Evolutionary conservation across 768 basidiomycete genomes (phyloP), one percentile per base, ranked within the genome.

Genomic region (Boletellus ananiceps): DNA sequence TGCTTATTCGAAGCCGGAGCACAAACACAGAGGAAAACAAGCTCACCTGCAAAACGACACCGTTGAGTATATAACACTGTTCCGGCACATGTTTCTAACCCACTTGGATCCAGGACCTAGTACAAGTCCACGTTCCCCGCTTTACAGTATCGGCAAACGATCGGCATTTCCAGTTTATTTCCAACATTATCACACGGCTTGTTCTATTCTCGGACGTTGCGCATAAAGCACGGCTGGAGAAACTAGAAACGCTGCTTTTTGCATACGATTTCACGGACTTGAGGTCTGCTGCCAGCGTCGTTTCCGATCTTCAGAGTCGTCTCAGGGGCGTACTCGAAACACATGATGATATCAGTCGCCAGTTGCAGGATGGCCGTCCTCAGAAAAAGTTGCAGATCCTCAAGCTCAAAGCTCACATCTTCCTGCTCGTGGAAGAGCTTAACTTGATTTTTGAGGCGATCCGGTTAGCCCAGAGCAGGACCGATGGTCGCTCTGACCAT

Each of bases 161-260:
- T 44, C 74, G 78, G 35, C 88, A 94, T 58, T 96, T 90, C 69
- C 76, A 83, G 54, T 84, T 84, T 12, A 86, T 96, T 47, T 92
- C 91, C 50, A 84, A 86, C 63, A 81, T 94, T 57, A 83, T 95
- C 55, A 89, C 86, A 19, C 81, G 93, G 58, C 75, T 98, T 12
- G 69, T 97, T 12, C 79, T 95, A n/a, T 93, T 94, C 67, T 84
- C 88, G 15, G 92, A 98, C 63, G 85, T 87, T 9, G 82, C 82
- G 1, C 88, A 91, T 61, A 87, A 89, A 61, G 80, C 78, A 32
- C 83, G 87, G 13, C 68, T 84, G 52, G 84, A 93, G 56, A 82
- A 81, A 57, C 69, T 96, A 37, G 88, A 95, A 69, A 85, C 81
- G 2, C 75, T 94, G 49, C 72, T 92, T 16, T 89, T 93, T 64